phyloP scores from a whole-genome alignment of 108 stramenopile species.

The Nitzschia sp. region DNA sequence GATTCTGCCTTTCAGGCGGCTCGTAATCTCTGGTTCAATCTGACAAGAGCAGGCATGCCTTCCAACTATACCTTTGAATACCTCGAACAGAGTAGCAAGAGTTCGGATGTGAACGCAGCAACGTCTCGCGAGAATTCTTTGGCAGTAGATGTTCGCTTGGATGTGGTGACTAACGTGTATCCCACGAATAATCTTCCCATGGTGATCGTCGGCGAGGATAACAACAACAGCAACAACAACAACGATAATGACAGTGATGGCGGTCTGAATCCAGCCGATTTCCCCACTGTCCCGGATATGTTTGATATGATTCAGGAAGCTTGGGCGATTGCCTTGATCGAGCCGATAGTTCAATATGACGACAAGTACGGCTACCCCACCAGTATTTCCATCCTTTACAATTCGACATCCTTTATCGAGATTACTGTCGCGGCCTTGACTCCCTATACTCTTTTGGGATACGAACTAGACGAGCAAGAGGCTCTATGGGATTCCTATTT shows the following conservation, averaged over 20 bases:
- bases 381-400: background rate
- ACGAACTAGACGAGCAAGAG: background rate
- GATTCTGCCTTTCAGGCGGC: background rate
- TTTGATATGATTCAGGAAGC: constrained; percentile 4
- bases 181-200: background rate
- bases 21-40: constrained; percentile 11
- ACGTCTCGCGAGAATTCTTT: background rate
- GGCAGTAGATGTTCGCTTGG: constrained; percentile 3
- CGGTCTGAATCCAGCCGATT: background rate
- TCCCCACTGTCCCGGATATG: constrained; percentile 1
- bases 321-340: background rate
- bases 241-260: too few species aligned
- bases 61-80: constrained; percentile 13
- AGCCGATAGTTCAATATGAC: background rate
- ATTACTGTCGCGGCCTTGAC: background rate
- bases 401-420: background rate
- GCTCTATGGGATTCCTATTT: constrained; percentile 1
- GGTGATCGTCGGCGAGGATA: too few species aligned
- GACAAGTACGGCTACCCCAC: constrained; percentile 13
- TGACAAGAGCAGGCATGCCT: background rate
- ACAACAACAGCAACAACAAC: too few species aligned
- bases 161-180: background rate
- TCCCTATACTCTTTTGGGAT: constrained; percentile 5
- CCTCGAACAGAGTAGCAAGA: background rate
- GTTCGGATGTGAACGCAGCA: too few species aligned